Conservation (phyloP, 1,139 yeast species). For the Geotrichum carabidarum region DNA sequence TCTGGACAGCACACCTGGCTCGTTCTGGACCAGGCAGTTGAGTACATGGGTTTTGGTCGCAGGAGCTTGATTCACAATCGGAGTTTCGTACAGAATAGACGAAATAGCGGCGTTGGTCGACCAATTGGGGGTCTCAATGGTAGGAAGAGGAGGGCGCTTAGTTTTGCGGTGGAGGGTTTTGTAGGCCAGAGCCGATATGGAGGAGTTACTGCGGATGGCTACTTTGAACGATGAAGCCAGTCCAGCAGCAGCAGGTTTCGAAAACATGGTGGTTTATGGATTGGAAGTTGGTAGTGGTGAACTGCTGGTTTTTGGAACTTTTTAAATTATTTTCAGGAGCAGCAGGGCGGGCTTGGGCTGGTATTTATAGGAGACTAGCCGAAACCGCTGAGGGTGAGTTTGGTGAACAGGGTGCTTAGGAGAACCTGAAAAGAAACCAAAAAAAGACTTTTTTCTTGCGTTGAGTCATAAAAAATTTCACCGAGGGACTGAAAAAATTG, state of each 20-base stretch:
- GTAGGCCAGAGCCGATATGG: conserved; percentile 94
- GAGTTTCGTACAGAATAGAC: conserved; percentile 90
- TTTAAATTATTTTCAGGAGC: not conserved
- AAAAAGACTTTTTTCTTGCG: too few species aligned
- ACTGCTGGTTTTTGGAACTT: not conserved
- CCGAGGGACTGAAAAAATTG: not conserved
- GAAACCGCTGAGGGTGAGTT: conserved; percentile 1
- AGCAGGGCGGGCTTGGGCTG: not conserved
- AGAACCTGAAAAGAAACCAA: too few species aligned
- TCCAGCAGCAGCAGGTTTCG: conserved; percentile 12
- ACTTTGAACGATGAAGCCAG: conserved; percentile 5
- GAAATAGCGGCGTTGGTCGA: conserved; percentile 94
- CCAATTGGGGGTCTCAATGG: conserved; percentile 93
- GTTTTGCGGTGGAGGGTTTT: conserved; percentile 79
- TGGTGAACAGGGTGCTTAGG: not conserved
- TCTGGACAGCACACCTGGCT: conserved; percentile 93
- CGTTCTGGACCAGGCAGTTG: conserved; percentile 96
- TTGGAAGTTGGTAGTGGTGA: not conserved
- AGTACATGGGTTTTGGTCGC: conserved; percentile 64
- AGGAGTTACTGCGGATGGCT: conserved; percentile 31
- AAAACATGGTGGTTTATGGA: conserved; percentile 8
- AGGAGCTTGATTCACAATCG: conserved; percentile 54
- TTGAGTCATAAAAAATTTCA: not conserved
- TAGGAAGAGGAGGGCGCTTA: conserved; percentile 86
- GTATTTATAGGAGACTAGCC: conserved; percentile 3